Percentiles rank a stretch among this genome's conserved stretches.
Conservation (phyloP, 2,329 filamentous ascomycete genomes). For the Sclerotinia sclerotiorum region DNA sequence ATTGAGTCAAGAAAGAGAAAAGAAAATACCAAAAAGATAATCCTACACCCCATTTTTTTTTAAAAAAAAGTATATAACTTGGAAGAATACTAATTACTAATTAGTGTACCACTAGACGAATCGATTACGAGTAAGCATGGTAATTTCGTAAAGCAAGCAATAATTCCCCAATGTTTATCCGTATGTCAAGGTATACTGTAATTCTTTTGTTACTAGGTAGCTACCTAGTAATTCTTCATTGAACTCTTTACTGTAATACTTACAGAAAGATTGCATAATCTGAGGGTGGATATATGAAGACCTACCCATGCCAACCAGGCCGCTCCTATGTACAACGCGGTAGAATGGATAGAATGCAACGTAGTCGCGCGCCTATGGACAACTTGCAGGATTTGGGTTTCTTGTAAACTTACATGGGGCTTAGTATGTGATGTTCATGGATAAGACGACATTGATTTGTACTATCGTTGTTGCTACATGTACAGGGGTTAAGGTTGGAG, state of each 20-base stretch:
- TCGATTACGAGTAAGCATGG: too few species aligned
- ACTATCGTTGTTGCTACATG: too few species aligned
- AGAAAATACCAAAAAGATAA: background rate
- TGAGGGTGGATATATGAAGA: background rate
- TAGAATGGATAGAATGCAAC: background rate
- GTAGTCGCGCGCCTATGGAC: constrained; percentile 2
- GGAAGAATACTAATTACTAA: too few species aligned
- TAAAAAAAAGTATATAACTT: too few species aligned
- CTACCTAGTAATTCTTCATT: too few species aligned
- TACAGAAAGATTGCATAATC: too few species aligned
- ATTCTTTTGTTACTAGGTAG: too few species aligned
- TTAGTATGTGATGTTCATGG: too few species aligned
- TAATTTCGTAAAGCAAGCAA: too few species aligned
- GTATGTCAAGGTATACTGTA: background rate
- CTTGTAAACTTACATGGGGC: background rate
- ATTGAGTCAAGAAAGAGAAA: background rate
- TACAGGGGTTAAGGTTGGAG: background rate
- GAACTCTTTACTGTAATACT: too few species aligned
- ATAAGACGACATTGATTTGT: background rate
- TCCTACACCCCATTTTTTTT: too few species aligned
- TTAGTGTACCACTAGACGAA: too few species aligned
- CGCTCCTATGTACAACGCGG: background rate
- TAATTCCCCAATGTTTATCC: background rate
- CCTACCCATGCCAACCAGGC: background rate
- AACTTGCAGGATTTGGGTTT: background rate